These are phyloP conservation scores for Punctularia strigosozonata DNA, from an alignment of 768 basidiomycete species.

Conservation along the genomic window DNA sequence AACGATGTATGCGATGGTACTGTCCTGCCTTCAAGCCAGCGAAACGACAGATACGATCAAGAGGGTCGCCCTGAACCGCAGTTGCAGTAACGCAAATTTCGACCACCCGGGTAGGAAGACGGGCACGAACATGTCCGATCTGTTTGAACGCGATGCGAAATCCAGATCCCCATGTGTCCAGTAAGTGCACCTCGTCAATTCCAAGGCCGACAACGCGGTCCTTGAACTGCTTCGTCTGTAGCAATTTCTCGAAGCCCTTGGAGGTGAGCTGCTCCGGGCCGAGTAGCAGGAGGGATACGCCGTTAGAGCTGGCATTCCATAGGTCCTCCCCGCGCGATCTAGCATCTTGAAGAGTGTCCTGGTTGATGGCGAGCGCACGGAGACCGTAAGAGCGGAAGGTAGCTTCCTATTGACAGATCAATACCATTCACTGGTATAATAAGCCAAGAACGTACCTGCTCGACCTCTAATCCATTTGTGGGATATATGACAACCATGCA, in stretches of 20 bases:
- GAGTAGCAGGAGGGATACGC: constrained; percentile 7
- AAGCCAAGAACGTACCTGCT: constrained; percentile 9
- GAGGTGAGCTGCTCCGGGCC: constrained; percentile 11
- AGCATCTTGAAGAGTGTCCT: constrained; percentile 7
- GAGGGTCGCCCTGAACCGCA: constrained; percentile 2
- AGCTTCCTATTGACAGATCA: no score
- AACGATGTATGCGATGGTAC: not conserved
- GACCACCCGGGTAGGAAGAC: constrained; percentile 1
- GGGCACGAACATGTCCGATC: constrained; percentile 3
- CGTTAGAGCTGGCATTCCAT: constrained; percentile 4
- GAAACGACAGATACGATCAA: not conserved
- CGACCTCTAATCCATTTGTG: constrained; percentile 13
- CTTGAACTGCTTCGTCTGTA: constrained; percentile 5
- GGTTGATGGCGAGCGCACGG: constrained; percentile 5
- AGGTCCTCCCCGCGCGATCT: constrained; percentile 1
- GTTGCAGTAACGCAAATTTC: constrained; percentile 9
- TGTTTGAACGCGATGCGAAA: constrained; percentile 9
- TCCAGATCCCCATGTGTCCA: constrained; percentile 9
- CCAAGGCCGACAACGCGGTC: constrained; percentile 3
- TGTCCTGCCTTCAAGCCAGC: not conserved
- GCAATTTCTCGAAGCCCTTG: constrained; percentile 7
- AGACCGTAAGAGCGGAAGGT: no score
- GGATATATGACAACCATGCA: constrained; percentile 14
- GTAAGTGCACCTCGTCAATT: constrained; percentile 12
- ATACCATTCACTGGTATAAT: constrained; percentile 4